A percentile compares a stretch with the other conserved stretches of the same genome.
Conservation (phyloP, 768 basidiomycete species). For the Hericium coralloides region DNA sequence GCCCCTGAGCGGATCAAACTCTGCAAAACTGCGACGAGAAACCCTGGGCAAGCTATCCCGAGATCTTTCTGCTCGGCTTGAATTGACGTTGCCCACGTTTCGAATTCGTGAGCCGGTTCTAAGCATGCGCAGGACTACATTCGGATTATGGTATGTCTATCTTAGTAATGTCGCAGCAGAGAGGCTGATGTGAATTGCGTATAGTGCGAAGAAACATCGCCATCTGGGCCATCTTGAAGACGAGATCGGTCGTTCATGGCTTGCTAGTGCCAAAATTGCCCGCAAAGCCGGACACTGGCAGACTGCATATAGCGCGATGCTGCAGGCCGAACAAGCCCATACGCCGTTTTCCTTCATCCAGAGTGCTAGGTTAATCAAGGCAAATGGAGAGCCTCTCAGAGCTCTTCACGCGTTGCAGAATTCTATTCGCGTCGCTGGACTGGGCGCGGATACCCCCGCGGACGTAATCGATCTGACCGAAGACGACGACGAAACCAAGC, state of each 20-base stretch:
- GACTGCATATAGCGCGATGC: conserved; percentile 91
- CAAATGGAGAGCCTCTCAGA: conserved; percentile 69
- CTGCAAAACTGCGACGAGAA: conserved; percentile 25
- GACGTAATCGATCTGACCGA: conserved; percentile 51
- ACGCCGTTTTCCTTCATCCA: conserved; percentile 79
- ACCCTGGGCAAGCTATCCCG: conserved; percentile 36
- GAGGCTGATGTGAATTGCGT: not conserved
- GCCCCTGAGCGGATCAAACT: conserved; percentile 29
- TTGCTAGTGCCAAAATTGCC: conserved; percentile 91
- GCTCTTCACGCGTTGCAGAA: conserved; percentile 85
- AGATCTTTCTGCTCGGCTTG: conserved; percentile 55
- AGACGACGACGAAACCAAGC: conserved; percentile 39
- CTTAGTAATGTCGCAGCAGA: too few relatives aligned
- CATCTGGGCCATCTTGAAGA: conserved; percentile 2
- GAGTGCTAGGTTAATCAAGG: conserved; percentile 78
- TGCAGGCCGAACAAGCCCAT: conserved; percentile 76
- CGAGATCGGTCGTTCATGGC: conserved; percentile 75
- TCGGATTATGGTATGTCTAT: conserved; percentile 43
- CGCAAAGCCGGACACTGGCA: conserved; percentile 93
- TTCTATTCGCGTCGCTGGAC: conserved; percentile 37
- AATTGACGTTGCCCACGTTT: conserved; percentile 79
- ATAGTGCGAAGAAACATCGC: conserved; percentile 4
- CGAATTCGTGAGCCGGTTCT: conserved; percentile 81
- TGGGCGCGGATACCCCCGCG: conserved; percentile 9
- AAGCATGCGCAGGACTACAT: conserved; percentile 82